Evolutionary conservation across 148 eudicot species (phyloP).

Genomic region (Amaranthus cruentus): DNA sequence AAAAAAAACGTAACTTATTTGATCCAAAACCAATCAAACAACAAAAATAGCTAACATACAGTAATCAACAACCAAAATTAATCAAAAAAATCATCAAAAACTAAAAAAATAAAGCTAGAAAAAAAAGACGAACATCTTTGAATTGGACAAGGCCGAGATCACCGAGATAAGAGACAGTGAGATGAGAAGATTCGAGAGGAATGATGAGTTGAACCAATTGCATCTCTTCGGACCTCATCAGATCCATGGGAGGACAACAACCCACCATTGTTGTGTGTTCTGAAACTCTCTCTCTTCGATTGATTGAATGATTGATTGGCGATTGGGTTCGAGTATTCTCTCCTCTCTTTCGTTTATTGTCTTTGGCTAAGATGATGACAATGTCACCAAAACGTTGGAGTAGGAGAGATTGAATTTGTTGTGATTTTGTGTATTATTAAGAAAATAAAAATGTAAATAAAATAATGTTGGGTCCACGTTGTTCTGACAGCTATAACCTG

Average conservation of each 20-base stretch:
- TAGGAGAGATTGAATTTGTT: not conserved
- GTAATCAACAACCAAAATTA: slow-evolving; percentile 1
- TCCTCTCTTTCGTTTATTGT: not conserved
- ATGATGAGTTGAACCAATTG: slow-evolving; percentile 49
- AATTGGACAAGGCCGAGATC: slow-evolving; percentile 49
- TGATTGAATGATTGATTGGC: not conserved
- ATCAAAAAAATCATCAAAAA: not conserved
- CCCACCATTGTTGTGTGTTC: slow-evolving; percentile 23
- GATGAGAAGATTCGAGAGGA: slow-evolving; percentile 48
- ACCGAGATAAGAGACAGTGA: slow-evolving; percentile 45
- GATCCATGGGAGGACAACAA: slow-evolving; percentile 54
- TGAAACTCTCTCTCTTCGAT: slow-evolving; percentile 5
- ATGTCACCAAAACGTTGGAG: slow-evolving; percentile 9
- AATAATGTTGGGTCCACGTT: slow-evolving; percentile 12
- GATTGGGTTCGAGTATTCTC: not conserved
- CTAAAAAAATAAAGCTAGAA: not conserved
- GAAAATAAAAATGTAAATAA: too few species aligned
- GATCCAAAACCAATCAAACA: slow-evolving; percentile 2
- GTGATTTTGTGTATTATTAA: not conserved
- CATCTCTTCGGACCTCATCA: slow-evolving; percentile 53
- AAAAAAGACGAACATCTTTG: slow-evolving; percentile 34
- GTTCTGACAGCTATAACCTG: slow-evolving; percentile 6
- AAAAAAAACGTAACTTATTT: not conserved
- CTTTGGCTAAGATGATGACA: not conserved
- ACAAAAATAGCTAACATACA: not conserved